Evolutionary conservation across 768 basidiomycete species (phyloP).

Genomic region (Udeniomyces megalosporus): DNA sequence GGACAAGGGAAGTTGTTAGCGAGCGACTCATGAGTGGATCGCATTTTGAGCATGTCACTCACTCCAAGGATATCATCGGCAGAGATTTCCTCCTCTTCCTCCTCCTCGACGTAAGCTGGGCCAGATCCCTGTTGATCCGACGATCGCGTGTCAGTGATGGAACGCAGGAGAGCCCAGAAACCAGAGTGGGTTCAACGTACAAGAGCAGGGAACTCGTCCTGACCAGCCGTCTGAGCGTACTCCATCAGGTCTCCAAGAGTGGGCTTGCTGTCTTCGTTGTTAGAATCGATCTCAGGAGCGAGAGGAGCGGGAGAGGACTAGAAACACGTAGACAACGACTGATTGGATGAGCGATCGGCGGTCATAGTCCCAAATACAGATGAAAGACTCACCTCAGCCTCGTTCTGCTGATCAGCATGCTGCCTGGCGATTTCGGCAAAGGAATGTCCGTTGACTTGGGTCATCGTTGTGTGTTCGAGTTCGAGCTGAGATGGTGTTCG

Average conservation of each 20-base stretch:
- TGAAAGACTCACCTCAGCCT: not conserved
- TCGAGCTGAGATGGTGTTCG: not conserved
- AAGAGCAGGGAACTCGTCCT: constrained; percentile 1
- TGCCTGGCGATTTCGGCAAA: not conserved
- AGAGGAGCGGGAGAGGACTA: not conserved
- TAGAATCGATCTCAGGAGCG: not conserved
- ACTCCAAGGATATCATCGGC: not conserved
- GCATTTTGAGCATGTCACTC: not conserved
- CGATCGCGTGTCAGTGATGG: too few relatives aligned
- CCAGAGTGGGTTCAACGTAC: not conserved
- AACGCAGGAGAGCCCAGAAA: too few relatives aligned
- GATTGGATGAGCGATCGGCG: not conserved
- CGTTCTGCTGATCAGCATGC: not conserved
- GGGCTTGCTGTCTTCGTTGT: not conserved
- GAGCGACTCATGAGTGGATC: not conserved
- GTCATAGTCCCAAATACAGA: too few relatives aligned
- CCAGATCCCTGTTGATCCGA: too few relatives aligned
- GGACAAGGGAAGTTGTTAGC: not conserved
- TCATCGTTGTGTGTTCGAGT: not conserved
- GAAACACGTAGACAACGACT: not conserved
- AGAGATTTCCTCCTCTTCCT: not conserved
- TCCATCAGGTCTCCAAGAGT: too few relatives aligned
- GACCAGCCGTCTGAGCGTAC: too few relatives aligned
- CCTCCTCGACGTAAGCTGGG: not conserved
- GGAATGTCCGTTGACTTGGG: not conserved